Conservation (phyloP, 345 rosid species). For the Anastatica hierochuntica region DNA sequence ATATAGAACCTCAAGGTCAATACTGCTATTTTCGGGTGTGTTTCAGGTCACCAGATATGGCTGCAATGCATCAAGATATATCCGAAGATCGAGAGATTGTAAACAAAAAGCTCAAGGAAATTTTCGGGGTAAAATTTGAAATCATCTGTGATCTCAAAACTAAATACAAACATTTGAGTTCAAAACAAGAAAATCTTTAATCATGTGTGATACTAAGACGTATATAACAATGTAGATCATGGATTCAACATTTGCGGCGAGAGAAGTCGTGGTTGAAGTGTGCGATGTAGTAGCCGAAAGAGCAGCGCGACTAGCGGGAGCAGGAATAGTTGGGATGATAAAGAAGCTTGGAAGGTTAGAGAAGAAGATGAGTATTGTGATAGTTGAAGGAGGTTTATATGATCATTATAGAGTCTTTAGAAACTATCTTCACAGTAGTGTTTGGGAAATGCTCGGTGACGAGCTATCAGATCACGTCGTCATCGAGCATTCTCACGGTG, state of each 20-base stretch:
- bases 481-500: constrained; percentile 44
- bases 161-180: too few relatives aligned
- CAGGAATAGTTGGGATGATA: constrained; percentile 53
- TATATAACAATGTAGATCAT: constrained; percentile 35
- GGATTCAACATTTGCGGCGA: constrained; percentile 30
- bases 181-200: too few relatives aligned
- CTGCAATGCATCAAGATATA: constrained; percentile 69
- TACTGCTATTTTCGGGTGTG: not conserved
- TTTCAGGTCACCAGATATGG: constrained; percentile 48
- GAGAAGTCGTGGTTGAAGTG: constrained; percentile 51
- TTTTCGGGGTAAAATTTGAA: constrained; percentile 32
- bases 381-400: constrained; percentile 58
- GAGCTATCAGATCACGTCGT: constrained; percentile 46
- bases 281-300: constrained; percentile 57
- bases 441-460: constrained; percentile 66
- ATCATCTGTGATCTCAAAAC: too few relatives aligned
- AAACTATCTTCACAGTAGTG: constrained; percentile 50
- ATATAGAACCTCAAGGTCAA: too few relatives aligned
- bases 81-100: constrained; percentile 40
- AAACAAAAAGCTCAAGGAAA: constrained; percentile 37
- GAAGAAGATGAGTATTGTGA: constrained; percentile 39
- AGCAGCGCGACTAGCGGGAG: constrained; percentile 56
- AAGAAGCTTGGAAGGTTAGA: constrained; percentile 55
- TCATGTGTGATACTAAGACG: too few relatives aligned
- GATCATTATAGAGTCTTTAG: constrained; percentile 51